These are phyloP conservation scores for Puccinia novopanici DNA, from an alignment of 1,284 basidiomycete genomes.

Conservation along the genomic window DNA sequence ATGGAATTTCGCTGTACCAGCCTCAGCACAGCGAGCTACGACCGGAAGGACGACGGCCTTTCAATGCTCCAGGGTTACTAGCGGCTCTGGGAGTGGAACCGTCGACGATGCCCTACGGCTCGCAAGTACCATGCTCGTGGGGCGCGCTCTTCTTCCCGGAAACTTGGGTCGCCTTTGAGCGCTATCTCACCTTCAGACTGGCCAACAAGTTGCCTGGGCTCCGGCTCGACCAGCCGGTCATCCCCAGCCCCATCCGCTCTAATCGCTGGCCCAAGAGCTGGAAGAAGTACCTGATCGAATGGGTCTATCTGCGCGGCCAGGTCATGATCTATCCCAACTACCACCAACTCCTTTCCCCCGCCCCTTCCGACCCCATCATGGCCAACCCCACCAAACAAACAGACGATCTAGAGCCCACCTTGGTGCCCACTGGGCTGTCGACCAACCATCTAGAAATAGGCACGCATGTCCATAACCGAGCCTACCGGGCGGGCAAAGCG, in stretches of 20 bases:
- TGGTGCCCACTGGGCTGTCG: constrained; percentile 67
- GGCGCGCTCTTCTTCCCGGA: constrained; percentile 84
- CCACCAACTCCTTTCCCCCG: constrained; percentile 58
- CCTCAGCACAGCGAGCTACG: constrained; percentile 75
- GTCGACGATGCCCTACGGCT: constrained; percentile 71
- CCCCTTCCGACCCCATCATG: not conserved
- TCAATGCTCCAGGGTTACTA: constrained; percentile 69
- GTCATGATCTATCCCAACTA: constrained; percentile 84
- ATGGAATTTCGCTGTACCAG: constrained; percentile 78
- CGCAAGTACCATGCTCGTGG: constrained; percentile 82
- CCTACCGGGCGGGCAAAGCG: not conserved
- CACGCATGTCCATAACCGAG: constrained; percentile 67
- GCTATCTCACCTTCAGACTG: constrained; percentile 70
- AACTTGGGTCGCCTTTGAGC: constrained; percentile 79
- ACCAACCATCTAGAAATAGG: constrained; percentile 82
- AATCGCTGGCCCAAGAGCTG: constrained; percentile 77
- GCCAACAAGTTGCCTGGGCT: constrained; percentile 22
- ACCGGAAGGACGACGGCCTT: constrained; percentile 68
- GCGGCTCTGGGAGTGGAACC: constrained; percentile 60
- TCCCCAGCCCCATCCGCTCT: constrained; percentile 74
- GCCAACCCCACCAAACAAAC: not conserved
- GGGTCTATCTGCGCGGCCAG: constrained; percentile 74
- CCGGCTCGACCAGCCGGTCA: constrained; percentile 60
- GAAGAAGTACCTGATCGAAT: constrained; percentile 84
- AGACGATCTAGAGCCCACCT: not conserved